Base-by-base conservation (phyloP, 768 basidiomycete species). In the Coprinopsis strossmayeri region DNA sequence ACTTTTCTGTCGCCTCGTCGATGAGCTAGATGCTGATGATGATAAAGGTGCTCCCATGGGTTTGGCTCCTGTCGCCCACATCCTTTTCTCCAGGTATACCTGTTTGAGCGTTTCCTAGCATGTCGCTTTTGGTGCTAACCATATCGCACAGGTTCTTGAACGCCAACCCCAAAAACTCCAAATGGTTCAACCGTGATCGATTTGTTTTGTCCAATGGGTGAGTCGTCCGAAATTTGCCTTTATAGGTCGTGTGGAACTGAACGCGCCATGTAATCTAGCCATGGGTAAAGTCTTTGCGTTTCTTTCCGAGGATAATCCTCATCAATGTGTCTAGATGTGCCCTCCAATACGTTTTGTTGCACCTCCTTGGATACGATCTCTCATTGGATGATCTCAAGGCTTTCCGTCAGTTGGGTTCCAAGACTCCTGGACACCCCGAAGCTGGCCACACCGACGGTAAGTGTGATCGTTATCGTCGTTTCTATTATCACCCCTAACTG, bases 181-280 rank as follows among this genome's bases (percentile, higher is more conserved):
- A 90, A 66, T 95, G 91, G 93, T 87, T 86, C 71, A 95, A 94
- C 71, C 86, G 94, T 53, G 93, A 96, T 74, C 85, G 93, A 68
- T 97, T 95, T 59, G 93, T 97, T 52, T 82, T 96, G 56, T 96
- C 93, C 55, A 95, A 95, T 62, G 92, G 92, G 82, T 92, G 67
- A 56, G 85, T 69, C 9, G 34, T n/a, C 18, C 43, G 34, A 49
- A 21, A 25, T 42, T 32, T 17, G 34, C 39, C 13, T 37, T 39
- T n/a, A 27, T 11, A 17, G n/a, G 27, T 18, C 37, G 34, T 26
- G 23, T 35, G 35, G 43, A 32, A 48, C 34, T 39, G 11, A 35
- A 27, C 51, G 55, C 45, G 51, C 45, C 49, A 35, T 62, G 17
- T 53, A 39, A 53, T 46, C 3, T 44, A 89, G 87, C 54, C 88